These are phyloP conservation scores for Salix udensis DNA, from an alignment of 345 rosid species.

Conservation along the genomic window DNA sequence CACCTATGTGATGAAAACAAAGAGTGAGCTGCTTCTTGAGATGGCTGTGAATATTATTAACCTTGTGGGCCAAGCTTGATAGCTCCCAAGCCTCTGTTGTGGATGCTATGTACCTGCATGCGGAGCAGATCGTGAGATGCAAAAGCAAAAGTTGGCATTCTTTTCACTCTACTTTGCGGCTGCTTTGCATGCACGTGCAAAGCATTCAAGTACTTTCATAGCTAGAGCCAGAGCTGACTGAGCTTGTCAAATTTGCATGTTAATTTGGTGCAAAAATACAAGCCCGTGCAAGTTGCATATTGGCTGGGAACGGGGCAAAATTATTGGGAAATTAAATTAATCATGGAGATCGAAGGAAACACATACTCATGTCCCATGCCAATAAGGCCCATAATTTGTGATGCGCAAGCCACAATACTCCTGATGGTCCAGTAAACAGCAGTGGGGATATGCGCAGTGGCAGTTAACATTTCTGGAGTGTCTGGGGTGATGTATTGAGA, in stretches of 20 bases:
- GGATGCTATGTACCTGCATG: constrained; percentile 40
- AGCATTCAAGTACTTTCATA: neutral
- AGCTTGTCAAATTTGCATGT: neutral
- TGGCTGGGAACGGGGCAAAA: no score
- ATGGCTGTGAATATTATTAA: constrained; percentile 42
- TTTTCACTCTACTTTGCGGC: neutral
- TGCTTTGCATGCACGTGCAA: neutral
- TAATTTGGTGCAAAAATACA: neutral
- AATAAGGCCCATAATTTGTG: constrained; percentile 35
- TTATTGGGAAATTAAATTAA: no score
- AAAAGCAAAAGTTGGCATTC: neutral
- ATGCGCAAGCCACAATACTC: constrained; percentile 44
- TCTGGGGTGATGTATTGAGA: constrained; percentile 41
- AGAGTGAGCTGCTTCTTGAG: constrained; percentile 35
- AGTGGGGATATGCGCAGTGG: constrained; percentile 43
- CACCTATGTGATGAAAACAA: constrained; percentile 42
- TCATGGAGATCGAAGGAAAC: neutral
- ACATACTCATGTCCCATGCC: constrained; percentile 45
- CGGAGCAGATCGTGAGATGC: neutral
- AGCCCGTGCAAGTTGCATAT: no score
- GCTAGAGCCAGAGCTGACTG: neutral
- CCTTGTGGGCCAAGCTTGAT: constrained; percentile 55
- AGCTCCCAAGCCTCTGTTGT: constrained; percentile 70
- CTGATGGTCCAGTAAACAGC: constrained; percentile 55
- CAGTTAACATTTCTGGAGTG: constrained; percentile 27